Conservation (phyloP, 805 yeast genomes). For the Groenewaldozyma tartarivorans region DNA sequence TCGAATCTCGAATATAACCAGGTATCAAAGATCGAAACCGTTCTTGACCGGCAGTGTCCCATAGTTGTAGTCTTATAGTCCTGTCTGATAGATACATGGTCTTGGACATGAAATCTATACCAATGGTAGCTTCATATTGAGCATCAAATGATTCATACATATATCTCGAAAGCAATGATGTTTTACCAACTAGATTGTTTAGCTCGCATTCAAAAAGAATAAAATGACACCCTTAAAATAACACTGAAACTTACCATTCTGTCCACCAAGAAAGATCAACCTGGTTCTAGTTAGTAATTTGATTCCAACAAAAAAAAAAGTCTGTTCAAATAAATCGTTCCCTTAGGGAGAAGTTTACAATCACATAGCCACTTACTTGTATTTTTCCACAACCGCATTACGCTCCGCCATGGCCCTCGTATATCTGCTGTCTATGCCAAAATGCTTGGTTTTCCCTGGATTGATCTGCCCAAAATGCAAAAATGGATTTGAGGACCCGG, state of each 20-base stretch:
- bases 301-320: not conserved
- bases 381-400: conserved; percentile 27
- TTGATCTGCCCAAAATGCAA: too few relatives aligned
- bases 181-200: conserved; percentile 74
- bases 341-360: not conserved
- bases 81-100: conserved; percentile 88
- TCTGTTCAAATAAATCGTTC: not conserved
- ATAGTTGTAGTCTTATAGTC: conserved; percentile 85
- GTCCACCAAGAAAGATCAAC: conserved; percentile 95
- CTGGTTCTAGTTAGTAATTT: conserved; percentile 33
- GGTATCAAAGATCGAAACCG: conserved; percentile 92
- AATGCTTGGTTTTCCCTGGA: too few relatives aligned
- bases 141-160: conserved; percentile 97
- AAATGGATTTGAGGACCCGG: too few relatives aligned
- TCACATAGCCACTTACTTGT: conserved; percentile 25
- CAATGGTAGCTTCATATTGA: conserved; percentile 90
- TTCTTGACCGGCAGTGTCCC: conserved; percentile 99
- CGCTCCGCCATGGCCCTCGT: conserved; percentile 17
- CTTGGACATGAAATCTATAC: conserved; percentile 88
- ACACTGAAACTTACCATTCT: conserved; percentile 50
- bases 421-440: too few relatives aligned
- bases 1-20: conserved; percentile 88
- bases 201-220: too few relatives aligned
- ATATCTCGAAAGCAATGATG: conserved; percentile 91
- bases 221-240: too few relatives aligned